Conservation (phyloP, 139 green algal genomes). For the Volvox reticuliferus region DNA sequence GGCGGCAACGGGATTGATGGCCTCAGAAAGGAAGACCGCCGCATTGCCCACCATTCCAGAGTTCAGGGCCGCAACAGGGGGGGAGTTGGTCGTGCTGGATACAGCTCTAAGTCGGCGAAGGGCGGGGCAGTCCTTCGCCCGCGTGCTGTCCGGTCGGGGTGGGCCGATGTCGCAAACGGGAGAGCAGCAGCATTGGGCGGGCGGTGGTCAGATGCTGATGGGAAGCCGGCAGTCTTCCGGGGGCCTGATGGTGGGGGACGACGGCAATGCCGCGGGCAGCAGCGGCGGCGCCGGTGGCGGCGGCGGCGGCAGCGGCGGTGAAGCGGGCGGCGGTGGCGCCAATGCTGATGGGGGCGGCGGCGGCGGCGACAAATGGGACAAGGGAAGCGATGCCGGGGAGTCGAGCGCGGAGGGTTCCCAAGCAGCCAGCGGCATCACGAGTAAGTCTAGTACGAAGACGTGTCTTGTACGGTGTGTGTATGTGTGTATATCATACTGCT, state of each 20-base stretch:
- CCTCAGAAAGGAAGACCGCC: background rate
- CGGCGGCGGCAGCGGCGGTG: background rate
- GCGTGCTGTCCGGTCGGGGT: background rate
- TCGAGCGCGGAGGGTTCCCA: slow-evolving; percentile 14
- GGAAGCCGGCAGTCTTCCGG: background rate
- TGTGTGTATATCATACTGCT: too few species aligned
- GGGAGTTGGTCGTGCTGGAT: background rate
- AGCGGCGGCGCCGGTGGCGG: background rate
- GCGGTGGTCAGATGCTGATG: background rate
- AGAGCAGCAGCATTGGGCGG: background rate
- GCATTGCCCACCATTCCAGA: background rate
- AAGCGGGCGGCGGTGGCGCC: background rate
- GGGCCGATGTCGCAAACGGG: background rate
- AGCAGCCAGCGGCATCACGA: slow-evolving; percentile 1
- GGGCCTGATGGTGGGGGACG: background rate
- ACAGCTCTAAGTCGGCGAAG: background rate
- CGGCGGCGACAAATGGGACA: background rate
- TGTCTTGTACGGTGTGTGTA: too few species aligned
- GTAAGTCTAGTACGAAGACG: background rate
- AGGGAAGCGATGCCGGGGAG: slow-evolving; percentile 16
- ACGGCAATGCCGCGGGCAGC: background rate
- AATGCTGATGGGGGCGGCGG: background rate
- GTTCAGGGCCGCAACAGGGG: background rate
- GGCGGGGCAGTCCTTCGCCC: background rate
- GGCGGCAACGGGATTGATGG: background rate